These are phyloP conservation scores for Trichoderma polysporum DNA, from an alignment of 2,329 filamentous ascomycete genomes.

Conservation along the genomic window DNA sequence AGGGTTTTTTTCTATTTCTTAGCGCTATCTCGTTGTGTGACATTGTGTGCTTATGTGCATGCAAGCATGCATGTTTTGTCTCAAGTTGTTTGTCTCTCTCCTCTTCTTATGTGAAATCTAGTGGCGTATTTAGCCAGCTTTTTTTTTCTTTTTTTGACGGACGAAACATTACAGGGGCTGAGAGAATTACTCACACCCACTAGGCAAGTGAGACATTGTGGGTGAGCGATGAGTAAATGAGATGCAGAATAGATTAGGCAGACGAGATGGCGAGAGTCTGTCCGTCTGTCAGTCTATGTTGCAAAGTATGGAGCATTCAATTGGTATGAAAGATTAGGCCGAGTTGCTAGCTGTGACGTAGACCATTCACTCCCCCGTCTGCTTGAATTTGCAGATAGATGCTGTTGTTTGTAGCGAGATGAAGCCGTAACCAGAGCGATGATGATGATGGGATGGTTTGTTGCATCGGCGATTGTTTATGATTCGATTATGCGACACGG, in stretches of 20 bases:
- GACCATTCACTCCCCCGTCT: neutral
- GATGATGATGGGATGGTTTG: neutral
- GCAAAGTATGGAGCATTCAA: neutral
- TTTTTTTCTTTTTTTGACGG: neutral
- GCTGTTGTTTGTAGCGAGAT: neutral
- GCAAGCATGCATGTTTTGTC: neutral
- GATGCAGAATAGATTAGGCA: slow-evolving; percentile 1
- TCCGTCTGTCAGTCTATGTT: neutral
- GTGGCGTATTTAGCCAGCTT: neutral
- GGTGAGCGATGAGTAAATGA: neutral
- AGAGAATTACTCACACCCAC: neutral
- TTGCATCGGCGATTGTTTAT: neutral
- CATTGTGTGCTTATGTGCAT: neutral
- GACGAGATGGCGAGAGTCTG: neutral
- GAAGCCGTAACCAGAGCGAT: neutral
- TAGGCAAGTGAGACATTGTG: neutral
- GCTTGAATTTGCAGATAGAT: neutral
- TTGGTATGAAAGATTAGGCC: neutral
- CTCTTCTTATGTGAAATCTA: neutral
- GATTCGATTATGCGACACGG: neutral
- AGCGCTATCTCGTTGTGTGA: slow-evolving; percentile 5
- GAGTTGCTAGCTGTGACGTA: neutral
- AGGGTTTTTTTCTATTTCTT: neutral
- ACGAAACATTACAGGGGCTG: neutral
- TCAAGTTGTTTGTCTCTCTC: neutral